Conservation (phyloP, 1,139 yeast species). For the Diutina pseudorugosa region DNA sequence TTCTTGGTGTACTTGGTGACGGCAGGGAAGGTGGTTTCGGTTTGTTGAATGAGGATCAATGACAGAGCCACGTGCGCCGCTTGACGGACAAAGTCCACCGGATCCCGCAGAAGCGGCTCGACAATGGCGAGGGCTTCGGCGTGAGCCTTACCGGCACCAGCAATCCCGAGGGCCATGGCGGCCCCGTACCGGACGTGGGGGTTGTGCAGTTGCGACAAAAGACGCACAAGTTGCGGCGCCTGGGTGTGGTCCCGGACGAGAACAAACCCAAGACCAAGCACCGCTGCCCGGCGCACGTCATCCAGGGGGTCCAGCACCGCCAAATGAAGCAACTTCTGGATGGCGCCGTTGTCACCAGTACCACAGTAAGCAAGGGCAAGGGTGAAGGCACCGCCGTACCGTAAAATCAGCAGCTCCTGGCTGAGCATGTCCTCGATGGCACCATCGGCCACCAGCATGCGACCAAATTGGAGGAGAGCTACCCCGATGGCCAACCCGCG, state of each 20-base stretch:
- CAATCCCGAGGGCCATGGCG: constrained; percentile 91
- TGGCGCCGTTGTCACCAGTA: constrained; percentile 82
- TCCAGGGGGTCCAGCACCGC: constrained; percentile 97
- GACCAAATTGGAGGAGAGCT: constrained; percentile 77
- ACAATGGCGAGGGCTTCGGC: constrained; percentile 84
- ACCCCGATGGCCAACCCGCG: constrained; percentile 87
- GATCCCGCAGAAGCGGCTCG: constrained; percentile 86
- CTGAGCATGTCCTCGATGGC: constrained; percentile 53
- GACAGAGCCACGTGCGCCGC: constrained; percentile 92
- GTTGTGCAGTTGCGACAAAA: constrained; percentile 87
- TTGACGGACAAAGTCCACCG: constrained; percentile 95
- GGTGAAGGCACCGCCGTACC: constrained; percentile 94
- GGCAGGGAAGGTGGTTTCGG: constrained; percentile 72
- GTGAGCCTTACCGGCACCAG: constrained; percentile 92
- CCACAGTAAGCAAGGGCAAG: constrained; percentile 96
- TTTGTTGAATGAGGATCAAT: constrained; percentile 89
- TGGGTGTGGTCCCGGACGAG: constrained; percentile 84
- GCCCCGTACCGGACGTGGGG: constrained; percentile 99
- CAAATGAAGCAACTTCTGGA: constrained; percentile 72
- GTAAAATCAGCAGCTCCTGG: constrained; percentile 73
- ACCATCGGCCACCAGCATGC: constrained; percentile 72
- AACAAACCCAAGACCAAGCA: constrained; percentile 86
- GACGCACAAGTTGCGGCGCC: constrained; percentile 89
- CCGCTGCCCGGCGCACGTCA: constrained; percentile 95
- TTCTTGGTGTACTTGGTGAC: constrained; percentile 66